Conservation (phyloP, 176 grass and related monocot species). For the Phragmites australis region DNA sequence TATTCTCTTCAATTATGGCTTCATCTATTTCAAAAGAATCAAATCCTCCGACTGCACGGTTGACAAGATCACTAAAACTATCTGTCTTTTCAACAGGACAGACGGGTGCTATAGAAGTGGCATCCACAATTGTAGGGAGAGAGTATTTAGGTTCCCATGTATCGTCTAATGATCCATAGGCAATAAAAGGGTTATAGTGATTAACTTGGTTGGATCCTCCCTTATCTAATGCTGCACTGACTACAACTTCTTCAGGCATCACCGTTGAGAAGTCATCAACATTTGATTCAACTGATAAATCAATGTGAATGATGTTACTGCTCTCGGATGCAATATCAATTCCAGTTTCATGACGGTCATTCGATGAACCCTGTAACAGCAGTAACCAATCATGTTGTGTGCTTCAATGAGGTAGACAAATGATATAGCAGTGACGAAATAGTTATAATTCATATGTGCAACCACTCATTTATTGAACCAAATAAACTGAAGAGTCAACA, state of each 20-base stretch:
- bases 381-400: conserved; percentile 30
- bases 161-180: conserved; percentile 51
- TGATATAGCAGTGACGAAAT: not conserved
- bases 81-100: conserved; percentile 55
- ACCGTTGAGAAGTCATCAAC: conserved; percentile 18
- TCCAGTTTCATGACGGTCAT: conserved; percentile 35
- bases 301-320: conserved; percentile 25
- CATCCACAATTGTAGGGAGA: conserved; percentile 28
- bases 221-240: conserved; percentile 8
- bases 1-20: conserved; percentile 42
- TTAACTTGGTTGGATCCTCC: conserved; percentile 41
- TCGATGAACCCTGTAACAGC: conserved; percentile 41
- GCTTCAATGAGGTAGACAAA: conserved; percentile 1
- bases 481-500: not conserved
- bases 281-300: conserved; percentile 21
- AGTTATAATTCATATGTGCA: not conserved
- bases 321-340: conserved; percentile 28
- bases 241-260: conserved; percentile 34
- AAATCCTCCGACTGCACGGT: conserved; percentile 24
- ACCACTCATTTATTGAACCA: conserved; percentile 4
- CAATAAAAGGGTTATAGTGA: conserved; percentile 60
- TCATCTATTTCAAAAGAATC: conserved; percentile 36
- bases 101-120: conserved; percentile 28
- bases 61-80: conserved; percentile 60
- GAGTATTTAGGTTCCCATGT: conserved; percentile 49